Conservation (phyloP, 768 basidiomycete genomes). For the Symmetrospora coprosmae region DNA sequence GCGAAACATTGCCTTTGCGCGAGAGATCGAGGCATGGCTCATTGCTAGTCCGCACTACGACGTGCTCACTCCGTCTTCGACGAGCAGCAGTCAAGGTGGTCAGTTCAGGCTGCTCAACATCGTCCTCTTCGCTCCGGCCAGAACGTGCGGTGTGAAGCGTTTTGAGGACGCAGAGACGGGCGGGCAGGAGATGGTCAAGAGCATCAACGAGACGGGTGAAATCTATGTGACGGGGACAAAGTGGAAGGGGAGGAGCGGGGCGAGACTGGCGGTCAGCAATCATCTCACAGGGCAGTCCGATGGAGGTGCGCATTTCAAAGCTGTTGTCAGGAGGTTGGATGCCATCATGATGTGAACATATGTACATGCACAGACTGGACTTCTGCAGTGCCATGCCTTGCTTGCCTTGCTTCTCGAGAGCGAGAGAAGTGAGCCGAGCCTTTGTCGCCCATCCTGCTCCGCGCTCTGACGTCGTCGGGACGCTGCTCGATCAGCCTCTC, state of each 20-base stretch:
- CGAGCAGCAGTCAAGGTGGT: neutral
- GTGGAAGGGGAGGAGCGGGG: conserved; percentile 38
- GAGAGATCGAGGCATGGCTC: conserved; percentile 36
- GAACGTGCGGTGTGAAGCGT: neutral
- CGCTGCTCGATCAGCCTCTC: too few species aligned
- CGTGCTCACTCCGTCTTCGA: conserved; percentile 31
- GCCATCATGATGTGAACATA: conserved; percentile 8
- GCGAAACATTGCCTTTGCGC: conserved; percentile 39
- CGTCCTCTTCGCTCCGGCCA: conserved; percentile 26
- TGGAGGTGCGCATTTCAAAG: conserved; percentile 1
- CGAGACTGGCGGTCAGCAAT: conserved; percentile 38
- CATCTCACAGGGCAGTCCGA: neutral
- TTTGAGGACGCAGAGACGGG: neutral
- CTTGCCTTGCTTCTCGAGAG: too few species aligned
- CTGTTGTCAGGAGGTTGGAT: neutral
- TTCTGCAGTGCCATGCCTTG: too few species aligned
- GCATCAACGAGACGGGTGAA: conserved; percentile 37
- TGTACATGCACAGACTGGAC: too few species aligned
- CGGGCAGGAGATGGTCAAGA: conserved; percentile 28
- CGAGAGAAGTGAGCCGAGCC: too few species aligned
- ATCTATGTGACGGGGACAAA: conserved; percentile 38
- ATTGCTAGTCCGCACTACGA: conserved; percentile 26
- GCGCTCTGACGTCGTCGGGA: too few species aligned
- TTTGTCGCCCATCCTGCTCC: too few species aligned
- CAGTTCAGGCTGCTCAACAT: conserved; percentile 29